Conservation (phyloP, 768 basidiomycete species). For the Leccinum subtestaceum region DNA sequence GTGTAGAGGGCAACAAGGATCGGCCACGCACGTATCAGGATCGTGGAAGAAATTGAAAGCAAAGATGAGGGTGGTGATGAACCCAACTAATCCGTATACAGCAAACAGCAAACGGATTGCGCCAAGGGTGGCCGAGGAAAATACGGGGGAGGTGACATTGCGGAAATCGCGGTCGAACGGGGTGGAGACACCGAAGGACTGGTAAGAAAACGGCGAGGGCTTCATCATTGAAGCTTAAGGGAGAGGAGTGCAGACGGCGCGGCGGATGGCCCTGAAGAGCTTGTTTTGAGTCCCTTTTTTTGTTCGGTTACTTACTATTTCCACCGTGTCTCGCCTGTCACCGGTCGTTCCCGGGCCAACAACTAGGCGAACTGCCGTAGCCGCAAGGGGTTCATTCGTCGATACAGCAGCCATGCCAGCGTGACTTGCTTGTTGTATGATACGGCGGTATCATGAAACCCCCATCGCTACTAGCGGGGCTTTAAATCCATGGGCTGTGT, state of each 20-base stretch:
- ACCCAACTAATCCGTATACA: slow-evolving; percentile 43
- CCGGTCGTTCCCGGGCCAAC: background rate
- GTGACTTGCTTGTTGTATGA: background rate
- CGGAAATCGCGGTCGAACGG: slow-evolving; percentile 40
- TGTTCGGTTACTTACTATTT: slow-evolving; percentile 5
- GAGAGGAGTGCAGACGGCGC: background rate
- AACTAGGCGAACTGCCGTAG: background rate
- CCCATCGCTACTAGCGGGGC: background rate
- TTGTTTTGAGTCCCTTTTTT: slow-evolving; percentile 8
- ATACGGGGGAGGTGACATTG: slow-evolving; percentile 41
- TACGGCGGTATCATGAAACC: too few relatives aligned
- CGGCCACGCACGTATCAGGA: slow-evolving; percentile 32
- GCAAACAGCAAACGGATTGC: slow-evolving; percentile 47
- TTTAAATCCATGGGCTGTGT: background rate
- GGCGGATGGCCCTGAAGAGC: background rate
- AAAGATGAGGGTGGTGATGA: slow-evolving; percentile 34
- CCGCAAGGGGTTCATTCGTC: background rate
- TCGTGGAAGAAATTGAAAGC: slow-evolving; percentile 30
- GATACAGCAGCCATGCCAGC: background rate
- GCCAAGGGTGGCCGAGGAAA: slow-evolving; percentile 45
- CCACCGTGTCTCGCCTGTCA: background rate
- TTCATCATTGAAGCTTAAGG: slow-evolving; percentile 11
- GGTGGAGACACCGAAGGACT: slow-evolving; percentile 33
- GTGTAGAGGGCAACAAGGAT: slow-evolving; percentile 2
- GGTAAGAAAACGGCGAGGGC: slow-evolving; percentile 9